These are phyloP conservation scores for Suillus occidentalis DNA, from an alignment of 768 basidiomycete species.

Conservation along the genomic window DNA sequence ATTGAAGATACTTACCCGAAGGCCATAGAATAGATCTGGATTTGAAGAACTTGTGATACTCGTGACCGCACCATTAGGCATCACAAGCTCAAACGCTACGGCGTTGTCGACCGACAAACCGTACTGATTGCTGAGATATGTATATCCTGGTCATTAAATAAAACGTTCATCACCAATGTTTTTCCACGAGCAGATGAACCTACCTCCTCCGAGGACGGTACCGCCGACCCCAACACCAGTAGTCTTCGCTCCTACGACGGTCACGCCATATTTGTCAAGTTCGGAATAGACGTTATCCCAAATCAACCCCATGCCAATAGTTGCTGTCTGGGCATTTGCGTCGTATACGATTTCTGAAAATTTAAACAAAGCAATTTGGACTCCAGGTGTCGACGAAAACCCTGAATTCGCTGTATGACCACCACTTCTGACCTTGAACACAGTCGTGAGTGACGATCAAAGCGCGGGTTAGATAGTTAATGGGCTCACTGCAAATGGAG, in stretches of 20 bases:
- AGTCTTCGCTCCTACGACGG: conserved; percentile 58
- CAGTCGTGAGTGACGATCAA: conserved; percentile 4
- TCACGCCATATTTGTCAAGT: conserved; percentile 49
- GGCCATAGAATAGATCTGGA: conserved; percentile 43
- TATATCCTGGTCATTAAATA: conserved; percentile 43
- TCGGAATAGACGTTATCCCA: conserved; percentile 58
- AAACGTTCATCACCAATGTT: background rate
- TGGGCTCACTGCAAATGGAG: conserved; percentile 53
- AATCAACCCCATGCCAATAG: conserved; percentile 41
- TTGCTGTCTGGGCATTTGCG: conserved; percentile 35
- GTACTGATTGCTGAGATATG: conserved; percentile 61
- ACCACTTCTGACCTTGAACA: conserved; percentile 60
- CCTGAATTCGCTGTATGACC: conserved; percentile 56
- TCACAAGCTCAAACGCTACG: conserved; percentile 54
- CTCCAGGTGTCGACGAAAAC: conserved; percentile 60
- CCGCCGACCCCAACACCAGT: conserved; percentile 60
- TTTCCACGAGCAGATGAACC: background rate
- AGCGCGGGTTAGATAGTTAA: background rate
- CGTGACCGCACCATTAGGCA: conserved; percentile 47
- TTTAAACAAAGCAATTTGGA: conserved; percentile 55
- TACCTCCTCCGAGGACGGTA: conserved; percentile 57
- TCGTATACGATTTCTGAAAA: conserved; percentile 48
- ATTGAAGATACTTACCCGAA: conserved; percentile 34
- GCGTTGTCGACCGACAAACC: conserved; percentile 59
- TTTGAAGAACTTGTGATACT: conserved; percentile 32